phyloP scores from a whole-genome alignment of 1,284 basidiomycete genomes.

The Gyrodon tennesseensis region DNA sequence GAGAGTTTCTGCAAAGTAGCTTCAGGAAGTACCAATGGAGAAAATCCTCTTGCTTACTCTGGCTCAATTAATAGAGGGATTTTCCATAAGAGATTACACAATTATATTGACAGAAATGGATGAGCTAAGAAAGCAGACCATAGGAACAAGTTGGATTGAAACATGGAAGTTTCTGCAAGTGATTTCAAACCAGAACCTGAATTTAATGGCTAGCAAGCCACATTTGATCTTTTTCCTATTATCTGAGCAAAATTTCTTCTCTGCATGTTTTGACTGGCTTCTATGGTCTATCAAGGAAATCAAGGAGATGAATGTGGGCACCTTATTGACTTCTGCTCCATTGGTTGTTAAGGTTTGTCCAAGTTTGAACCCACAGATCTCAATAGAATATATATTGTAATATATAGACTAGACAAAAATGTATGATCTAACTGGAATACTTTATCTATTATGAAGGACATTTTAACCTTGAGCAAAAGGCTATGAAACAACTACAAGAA shows the following conservation, averaged over 20 bases:
- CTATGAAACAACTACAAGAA: not conserved
- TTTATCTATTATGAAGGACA: not conserved
- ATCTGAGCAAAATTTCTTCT: conserved; percentile 16
- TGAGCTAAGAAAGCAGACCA: no score
- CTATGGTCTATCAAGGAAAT: no score
- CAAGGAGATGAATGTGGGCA: no score
- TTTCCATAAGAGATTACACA: no score
- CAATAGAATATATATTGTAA: no score
- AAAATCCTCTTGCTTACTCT: conserved; percentile 7
- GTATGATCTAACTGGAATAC: not conserved
- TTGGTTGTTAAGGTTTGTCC: no score
- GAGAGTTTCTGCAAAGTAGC: conserved; percentile 10
- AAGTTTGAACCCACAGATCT: no score
- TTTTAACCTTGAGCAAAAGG: conserved; percentile 4
- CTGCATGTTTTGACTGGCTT: conserved; percentile 24
- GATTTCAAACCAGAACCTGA: conserved; percentile 1
- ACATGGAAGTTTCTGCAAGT: not conserved
- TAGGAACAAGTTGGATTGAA: no score
- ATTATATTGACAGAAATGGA: no score
- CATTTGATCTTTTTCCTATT: conserved; percentile 27
- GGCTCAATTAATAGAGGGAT: no score
- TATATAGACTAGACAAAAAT: not conserved
- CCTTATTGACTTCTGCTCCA: no score
- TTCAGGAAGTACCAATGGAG: conserved; percentile 28
- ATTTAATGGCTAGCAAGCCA: conserved; percentile 18